Evolutionary conservation across 2,329 filamentous ascomycete genomes (phyloP).

Genomic region (Aspergillus ibericus): DNA sequence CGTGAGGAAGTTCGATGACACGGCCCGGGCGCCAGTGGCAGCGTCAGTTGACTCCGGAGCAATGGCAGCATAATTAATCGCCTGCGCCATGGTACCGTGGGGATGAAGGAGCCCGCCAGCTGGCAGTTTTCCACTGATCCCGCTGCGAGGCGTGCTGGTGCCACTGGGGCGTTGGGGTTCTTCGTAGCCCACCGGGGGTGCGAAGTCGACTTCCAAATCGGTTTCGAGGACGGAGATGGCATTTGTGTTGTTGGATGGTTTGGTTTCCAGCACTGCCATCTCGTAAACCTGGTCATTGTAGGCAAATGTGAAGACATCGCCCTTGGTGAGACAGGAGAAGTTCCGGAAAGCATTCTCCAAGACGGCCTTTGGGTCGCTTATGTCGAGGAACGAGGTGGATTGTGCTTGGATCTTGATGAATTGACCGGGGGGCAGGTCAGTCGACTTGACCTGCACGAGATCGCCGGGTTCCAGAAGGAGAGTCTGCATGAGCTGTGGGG

Average conservation of each 20-base stretch:
- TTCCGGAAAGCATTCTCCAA: conserved; percentile 95
- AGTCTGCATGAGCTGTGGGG: conserved; percentile 82
- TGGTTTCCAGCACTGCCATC: conserved; percentile 90
- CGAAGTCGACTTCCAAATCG: conserved; percentile 94
- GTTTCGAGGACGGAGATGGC: conserved; percentile 93
- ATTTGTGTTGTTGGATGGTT: conserved; percentile 78
- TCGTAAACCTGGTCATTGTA: conserved; percentile 96
- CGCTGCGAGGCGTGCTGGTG: conserved; percentile 80
- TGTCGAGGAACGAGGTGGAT: conserved; percentile 89
- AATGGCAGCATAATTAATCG: conserved; percentile 95
- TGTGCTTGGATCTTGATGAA: conserved; percentile 98
- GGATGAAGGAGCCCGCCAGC: conserved; percentile 74
- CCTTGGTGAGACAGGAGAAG: conserved; percentile 89
- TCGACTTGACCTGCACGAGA: conserved; percentile 91
- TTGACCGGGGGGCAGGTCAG: conserved; percentile 82
- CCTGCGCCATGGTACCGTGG: conserved; percentile 92
- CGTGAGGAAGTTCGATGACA: conserved; percentile 74
- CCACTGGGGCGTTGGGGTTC: conserved; percentile 78
- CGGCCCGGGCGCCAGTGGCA: conserved; percentile 61
- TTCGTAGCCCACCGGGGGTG: conserved; percentile 88
- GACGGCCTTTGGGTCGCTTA: conserved; percentile 94
- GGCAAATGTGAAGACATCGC: conserved; percentile 91
- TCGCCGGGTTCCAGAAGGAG: conserved; percentile 87
- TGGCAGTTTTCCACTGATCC: conserved; percentile 60
- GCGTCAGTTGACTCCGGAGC: conserved; percentile 72